Conservation (phyloP, 169 alveolate genomes). For the Plasmodium sp. region DNA sequence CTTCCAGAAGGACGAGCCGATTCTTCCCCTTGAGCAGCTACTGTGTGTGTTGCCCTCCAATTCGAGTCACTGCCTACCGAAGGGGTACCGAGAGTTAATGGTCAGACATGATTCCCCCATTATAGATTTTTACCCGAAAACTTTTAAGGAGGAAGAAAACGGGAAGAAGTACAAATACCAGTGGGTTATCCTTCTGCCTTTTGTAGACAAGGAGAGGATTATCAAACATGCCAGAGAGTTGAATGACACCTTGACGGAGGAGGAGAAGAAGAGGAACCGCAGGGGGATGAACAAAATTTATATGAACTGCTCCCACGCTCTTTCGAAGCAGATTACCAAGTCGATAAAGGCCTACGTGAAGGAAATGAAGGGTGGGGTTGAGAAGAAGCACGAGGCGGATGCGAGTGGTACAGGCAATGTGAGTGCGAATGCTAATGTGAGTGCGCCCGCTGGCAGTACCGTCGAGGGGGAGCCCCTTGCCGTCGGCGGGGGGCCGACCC, state of each 20-base stretch:
- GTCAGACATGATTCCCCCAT: constrained; percentile 81
- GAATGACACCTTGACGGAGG: constrained; percentile 78
- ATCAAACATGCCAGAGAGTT: constrained; percentile 81
- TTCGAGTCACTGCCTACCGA: constrained; percentile 95
- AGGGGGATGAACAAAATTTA: constrained; percentile 47
- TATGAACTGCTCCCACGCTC: constrained; percentile 19
- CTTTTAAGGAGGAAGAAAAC: constrained; percentile 88
- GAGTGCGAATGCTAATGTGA: background rate
- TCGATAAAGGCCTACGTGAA: constrained; percentile 54
- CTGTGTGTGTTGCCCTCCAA: constrained; percentile 97
- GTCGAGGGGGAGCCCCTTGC: background rate
- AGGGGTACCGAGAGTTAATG: constrained; percentile 83
- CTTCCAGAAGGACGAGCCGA: constrained; percentile 93
- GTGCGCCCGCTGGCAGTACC: background rate
- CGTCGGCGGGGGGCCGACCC: background rate
- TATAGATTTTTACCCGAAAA: constrained; percentile 84
- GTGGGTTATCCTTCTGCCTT: constrained; percentile 91
- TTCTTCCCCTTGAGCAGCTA: constrained; percentile 96
- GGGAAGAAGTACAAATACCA: constrained; percentile 89
- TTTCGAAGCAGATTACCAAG: constrained; percentile 48
- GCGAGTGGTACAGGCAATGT: background rate
- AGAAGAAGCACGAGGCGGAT: background rate
- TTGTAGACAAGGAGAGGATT: constrained; percentile 86
- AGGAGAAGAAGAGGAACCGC: constrained; percentile 81
- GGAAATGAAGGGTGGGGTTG: constrained; percentile 3